Evolutionary conservation across 805 yeast genomes (phyloP).

Genomic region (Yarrowia sp.): DNA sequence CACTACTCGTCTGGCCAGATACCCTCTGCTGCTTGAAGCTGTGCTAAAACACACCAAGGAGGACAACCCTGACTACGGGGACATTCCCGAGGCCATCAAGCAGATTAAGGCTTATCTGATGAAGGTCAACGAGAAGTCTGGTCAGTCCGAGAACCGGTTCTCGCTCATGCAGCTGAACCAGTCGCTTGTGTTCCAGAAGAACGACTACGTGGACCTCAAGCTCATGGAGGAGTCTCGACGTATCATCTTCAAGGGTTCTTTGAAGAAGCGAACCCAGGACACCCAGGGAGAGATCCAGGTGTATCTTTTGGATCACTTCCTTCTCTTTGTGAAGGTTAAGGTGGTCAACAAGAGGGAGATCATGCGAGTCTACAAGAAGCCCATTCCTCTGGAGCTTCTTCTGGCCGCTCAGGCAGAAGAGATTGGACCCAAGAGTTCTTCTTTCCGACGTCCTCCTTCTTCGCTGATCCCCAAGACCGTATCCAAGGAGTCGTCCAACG

Average conservation of each 20-base stretch:
- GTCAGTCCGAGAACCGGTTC: constrained; percentile 92
- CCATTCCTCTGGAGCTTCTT: constrained; percentile 50
- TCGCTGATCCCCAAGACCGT: constrained; percentile 40
- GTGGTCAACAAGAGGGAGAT: constrained; percentile 89
- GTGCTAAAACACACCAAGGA: constrained; percentile 81
- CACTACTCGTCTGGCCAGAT: constrained; percentile 93
- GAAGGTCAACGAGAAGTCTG: constrained; percentile 84
- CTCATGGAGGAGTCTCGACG: constrained; percentile 81
- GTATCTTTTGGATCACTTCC: constrained; percentile 85
- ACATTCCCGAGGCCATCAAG: constrained; percentile 74
- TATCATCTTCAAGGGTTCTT: constrained; percentile 77
- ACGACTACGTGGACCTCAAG: constrained; percentile 85
- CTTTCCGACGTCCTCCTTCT: constrained; percentile 46
- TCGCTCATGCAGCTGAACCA: constrained; percentile 86
- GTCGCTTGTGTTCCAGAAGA: constrained; percentile 77
- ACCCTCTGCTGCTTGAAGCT: constrained; percentile 82
- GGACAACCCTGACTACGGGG: constrained; percentile 73
- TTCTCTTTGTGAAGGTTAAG: constrained; percentile 84
- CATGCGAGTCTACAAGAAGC: constrained; percentile 84
- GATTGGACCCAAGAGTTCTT: constrained; percentile 60
- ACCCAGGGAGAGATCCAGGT: constrained; percentile 81
- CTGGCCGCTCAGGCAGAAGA: constrained; percentile 73
- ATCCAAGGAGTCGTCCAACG: constrained; percentile 41
- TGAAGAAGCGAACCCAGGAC: constrained; percentile 75
- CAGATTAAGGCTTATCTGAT: constrained; percentile 76